Evolutionary conservation across 169 alveolate genomes (phyloP).

Genomic region (Plasmodium yoelii): DNA sequence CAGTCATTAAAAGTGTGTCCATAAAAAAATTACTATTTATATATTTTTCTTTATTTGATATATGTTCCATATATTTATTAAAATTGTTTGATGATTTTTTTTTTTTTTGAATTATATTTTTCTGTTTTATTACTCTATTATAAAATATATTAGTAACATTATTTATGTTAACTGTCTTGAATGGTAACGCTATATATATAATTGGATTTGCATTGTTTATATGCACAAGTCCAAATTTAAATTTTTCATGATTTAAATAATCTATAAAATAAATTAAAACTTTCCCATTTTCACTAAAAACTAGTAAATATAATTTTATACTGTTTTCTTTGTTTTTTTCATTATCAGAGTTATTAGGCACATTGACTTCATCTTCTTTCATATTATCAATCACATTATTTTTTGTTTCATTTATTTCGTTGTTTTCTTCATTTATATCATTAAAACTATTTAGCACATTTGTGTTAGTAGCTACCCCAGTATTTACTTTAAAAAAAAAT

Average conservation of each 20-base stretch:
- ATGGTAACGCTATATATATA: constrained; percentile 26
- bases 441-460: too few relatives aligned
- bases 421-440: not conserved
- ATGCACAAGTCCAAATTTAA: constrained; percentile 53
- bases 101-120: constrained; percentile 46
- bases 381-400: not conserved
- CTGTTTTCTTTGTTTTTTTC: constrained; percentile 5
- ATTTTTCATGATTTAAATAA: constrained; percentile 9
- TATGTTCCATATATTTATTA: constrained; percentile 52
- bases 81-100: constrained; percentile 56
- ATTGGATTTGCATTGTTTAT: constrained; percentile 10
- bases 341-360: not conserved
- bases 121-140: constrained; percentile 55
- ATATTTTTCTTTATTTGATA: constrained; percentile 39
- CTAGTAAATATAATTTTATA: constrained; percentile 34
- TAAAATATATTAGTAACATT: constrained; percentile 22
- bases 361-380: not conserved
- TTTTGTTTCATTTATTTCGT: not conserved
- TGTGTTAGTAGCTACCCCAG: too few relatives aligned
- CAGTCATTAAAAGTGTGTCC: constrained; percentile 38
- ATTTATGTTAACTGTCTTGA: constrained; percentile 17
- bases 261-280: constrained; percentile 54
- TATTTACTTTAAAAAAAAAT: constrained; percentile 37
- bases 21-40: constrained; percentile 36
- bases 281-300: constrained; percentile 41